phyloP scores from a whole-genome alignment of 2,329 filamentous ascomycete species.

The Dothideomycetidae sp. region DNA sequence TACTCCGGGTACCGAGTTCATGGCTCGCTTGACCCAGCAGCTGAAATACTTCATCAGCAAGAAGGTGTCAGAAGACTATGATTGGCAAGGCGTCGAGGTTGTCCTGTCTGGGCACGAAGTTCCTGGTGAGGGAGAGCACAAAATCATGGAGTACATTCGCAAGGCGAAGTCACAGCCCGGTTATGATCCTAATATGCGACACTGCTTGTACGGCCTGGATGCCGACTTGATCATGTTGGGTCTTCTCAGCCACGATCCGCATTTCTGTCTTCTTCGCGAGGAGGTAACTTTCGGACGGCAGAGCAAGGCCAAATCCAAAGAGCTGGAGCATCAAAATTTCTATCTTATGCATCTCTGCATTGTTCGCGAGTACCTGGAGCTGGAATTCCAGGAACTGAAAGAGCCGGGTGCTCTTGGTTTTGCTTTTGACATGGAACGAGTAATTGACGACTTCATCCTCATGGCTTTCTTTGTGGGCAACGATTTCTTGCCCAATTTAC shows the following conservation, averaged over 20 bases:
- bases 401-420: slow-evolving; percentile 57
- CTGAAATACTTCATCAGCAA: slow-evolving; percentile 98
- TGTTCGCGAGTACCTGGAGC: slow-evolving; percentile 87
- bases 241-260: slow-evolving; percentile 89
- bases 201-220: slow-evolving; percentile 94
- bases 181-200: slow-evolving; percentile 85
- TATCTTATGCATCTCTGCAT: slow-evolving; percentile 95
- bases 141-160: slow-evolving; percentile 99
- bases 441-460: slow-evolving; percentile 98
- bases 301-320: slow-evolving; percentile 78
- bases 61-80: slow-evolving; percentile 89
- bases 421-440: slow-evolving; percentile 79
- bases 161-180: slow-evolving; percentile 88
- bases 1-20: slow-evolving; percentile 92
- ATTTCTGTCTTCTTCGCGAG: slow-evolving; percentile 92
- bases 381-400: slow-evolving; percentile 91
- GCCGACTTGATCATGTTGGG: slow-evolving; percentile 98
- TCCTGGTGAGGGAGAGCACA: slow-evolving; percentile 95
- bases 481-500: slow-evolving; percentile 94
- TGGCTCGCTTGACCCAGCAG: slow-evolving; percentile 89
- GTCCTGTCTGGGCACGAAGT: slow-evolving; percentile 96
- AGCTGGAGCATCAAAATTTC: slow-evolving; percentile 97
- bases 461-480: slow-evolving; percentile 99
- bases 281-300: slow-evolving; percentile 94
- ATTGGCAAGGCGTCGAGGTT: slow-evolving; percentile 95